Evolutionary conservation across 225 moss, liverwort and hornwort genomes (phyloP).

Genomic region (Sphagnum tenellum): DNA sequence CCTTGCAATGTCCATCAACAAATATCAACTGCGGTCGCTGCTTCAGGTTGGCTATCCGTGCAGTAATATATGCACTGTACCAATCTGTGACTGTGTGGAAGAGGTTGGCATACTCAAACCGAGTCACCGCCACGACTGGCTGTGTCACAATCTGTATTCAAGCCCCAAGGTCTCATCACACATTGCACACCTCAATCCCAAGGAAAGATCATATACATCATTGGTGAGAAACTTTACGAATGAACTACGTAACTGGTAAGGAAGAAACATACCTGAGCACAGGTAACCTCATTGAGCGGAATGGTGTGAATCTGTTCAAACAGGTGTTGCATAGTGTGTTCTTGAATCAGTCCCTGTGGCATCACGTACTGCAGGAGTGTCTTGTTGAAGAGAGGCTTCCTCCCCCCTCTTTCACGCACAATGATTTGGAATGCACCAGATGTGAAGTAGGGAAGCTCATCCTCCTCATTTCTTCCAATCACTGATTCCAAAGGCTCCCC

Average conservation of each 20-base stretch:
- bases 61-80: slow-evolving; percentile 87
- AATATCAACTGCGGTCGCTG: slow-evolving; percentile 62
- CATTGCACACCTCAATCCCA: neutral
- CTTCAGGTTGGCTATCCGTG: slow-evolving; percentile 63
- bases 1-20: slow-evolving; percentile 92
- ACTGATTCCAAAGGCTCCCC: slow-evolving; percentile 68
- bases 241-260: neutral
- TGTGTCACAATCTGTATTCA: slow-evolving; percentile 64
- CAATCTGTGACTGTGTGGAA: slow-evolving; percentile 93
- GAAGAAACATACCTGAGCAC: slow-evolving; percentile 44
- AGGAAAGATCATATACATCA: neutral
- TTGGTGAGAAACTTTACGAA: neutral
- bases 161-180: neutral
- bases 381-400: slow-evolving; percentile 40
- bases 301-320: slow-evolving; percentile 51
- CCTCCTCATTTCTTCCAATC: slow-evolving; percentile 71
- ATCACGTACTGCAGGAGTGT: slow-evolving; percentile 47
- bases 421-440: slow-evolving; percentile 72
- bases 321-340: slow-evolving; percentile 68
- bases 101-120: slow-evolving; percentile 96
- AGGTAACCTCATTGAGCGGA: slow-evolving; percentile 43
- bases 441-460: slow-evolving; percentile 69
- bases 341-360: slow-evolving; percentile 33
- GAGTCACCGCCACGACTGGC: slow-evolving; percentile 71
- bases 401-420: slow-evolving; percentile 33